Percentiles rank a stretch among this genome's conserved stretches.
Evolutionary conservation across 805 yeast genomes (phyloP).

Genomic region (Danielozyma ontarioensis): DNA sequence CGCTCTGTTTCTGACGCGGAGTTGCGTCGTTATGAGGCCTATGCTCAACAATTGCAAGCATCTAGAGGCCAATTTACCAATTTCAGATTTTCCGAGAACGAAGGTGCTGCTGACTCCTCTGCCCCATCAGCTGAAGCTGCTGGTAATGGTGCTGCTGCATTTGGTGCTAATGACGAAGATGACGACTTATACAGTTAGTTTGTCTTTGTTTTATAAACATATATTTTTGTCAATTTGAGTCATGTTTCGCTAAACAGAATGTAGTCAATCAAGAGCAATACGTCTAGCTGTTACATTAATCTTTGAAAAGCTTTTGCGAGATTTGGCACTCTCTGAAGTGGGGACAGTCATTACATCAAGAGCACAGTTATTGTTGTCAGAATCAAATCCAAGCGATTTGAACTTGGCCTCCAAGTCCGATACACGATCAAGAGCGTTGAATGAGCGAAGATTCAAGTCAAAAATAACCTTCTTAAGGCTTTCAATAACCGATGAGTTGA

Average conservation of each 20-base stretch:
- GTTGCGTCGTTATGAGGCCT: constrained; percentile 97
- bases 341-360: too few species aligned
- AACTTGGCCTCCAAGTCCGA: background rate
- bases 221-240: too few species aligned
- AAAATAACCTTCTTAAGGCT: background rate
- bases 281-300: too few species aligned
- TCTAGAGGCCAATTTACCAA: constrained; percentile 92
- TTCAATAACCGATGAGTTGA: background rate
- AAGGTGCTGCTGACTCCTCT: constrained; percentile 12
- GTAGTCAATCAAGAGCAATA: too few species aligned
- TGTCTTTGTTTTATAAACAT: too few species aligned
- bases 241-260: too few species aligned
- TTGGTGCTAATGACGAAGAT: constrained; percentile 42
- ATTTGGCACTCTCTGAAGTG: too few species aligned
- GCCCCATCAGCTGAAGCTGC: constrained; percentile 1
- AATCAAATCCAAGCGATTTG: too few species aligned
- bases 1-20: constrained; percentile 97
- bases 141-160: constrained; percentile 23
- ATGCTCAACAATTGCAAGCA: constrained; percentile 92
- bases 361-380: too few species aligned
- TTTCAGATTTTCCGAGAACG: constrained; percentile 70
- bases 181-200: constrained; percentile 24
- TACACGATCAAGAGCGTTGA: background rate
- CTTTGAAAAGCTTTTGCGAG: too few species aligned
- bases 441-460: background rate